Conservation (phyloP, 139 green algal species). For the Diplosphaera chodatii region DNA sequence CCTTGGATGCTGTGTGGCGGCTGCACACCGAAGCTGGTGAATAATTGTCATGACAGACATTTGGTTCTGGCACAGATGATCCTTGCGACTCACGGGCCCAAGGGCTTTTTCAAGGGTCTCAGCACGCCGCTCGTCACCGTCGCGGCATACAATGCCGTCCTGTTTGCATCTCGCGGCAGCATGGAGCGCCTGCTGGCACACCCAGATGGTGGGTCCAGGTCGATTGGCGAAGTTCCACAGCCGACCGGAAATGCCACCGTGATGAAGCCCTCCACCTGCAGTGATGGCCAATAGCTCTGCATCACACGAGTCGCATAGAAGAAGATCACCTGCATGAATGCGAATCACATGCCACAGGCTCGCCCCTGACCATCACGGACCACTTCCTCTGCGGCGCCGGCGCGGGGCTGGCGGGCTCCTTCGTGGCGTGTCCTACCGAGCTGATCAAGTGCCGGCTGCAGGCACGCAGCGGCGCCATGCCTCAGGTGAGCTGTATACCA, state of each 20-base stretch:
- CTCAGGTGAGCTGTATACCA: not conserved
- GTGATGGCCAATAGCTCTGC: no score
- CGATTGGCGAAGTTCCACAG: no score
- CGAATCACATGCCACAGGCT: no score
- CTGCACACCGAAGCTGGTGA: no score
- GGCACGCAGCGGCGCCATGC: constrained; percentile 31
- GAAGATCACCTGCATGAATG: no score
- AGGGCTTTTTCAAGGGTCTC: constrained; percentile 69
- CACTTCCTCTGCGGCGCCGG: constrained; percentile 40
- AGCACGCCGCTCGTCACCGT: constrained; percentile 68
- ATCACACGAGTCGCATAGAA: no score
- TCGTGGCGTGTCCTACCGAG: constrained; percentile 75
- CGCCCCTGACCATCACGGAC: constrained; percentile 40
- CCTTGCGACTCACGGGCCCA: constrained; percentile 42
- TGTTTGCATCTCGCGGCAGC: constrained; percentile 59
- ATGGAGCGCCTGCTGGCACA: constrained; percentile 57
- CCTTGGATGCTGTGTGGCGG: no score
- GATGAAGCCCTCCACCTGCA: no score
- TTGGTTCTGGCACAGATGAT: no score
- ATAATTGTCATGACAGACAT: no score
- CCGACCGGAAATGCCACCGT: no score
- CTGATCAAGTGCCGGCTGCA: constrained; percentile 82
- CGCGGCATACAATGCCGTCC: constrained; percentile 69
- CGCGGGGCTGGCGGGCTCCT: constrained; percentile 54
- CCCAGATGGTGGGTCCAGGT: constrained; percentile 49